Conservation (phyloP, 495 filamentous ascomycete species). For the Aspergillus nanangensis region DNA sequence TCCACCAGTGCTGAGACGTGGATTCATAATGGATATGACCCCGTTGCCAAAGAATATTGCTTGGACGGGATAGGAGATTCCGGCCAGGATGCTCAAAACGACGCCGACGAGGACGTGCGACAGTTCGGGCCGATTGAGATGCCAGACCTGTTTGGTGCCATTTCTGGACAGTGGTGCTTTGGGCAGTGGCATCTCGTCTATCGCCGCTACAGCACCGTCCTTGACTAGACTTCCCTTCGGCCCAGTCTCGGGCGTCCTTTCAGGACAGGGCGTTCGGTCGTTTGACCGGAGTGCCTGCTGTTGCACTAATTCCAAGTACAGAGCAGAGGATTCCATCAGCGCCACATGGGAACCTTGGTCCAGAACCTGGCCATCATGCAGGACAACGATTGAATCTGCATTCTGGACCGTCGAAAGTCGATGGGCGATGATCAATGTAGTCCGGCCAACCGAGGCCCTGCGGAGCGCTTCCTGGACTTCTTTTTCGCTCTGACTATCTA, state of each 20-base stretch:
- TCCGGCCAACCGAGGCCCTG: conserved; percentile 26
- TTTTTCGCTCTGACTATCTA: conserved; percentile 60
- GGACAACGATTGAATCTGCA: conserved; percentile 29
- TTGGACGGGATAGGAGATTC: conserved; percentile 69
- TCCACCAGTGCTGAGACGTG: conserved; percentile 10
- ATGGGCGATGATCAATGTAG: conserved; percentile 45
- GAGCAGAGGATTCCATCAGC: conserved; percentile 19
- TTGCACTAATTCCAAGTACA: conserved; percentile 13
- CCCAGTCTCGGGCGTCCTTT: too few species aligned
- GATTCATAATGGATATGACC: conserved; percentile 11
- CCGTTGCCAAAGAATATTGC: conserved; percentile 76
- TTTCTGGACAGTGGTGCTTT: too few species aligned
- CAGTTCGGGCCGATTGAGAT: conserved; percentile 68
- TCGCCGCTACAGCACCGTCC: too few species aligned
- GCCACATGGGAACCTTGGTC: conserved; percentile 38
- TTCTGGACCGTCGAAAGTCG: conserved; percentile 42
- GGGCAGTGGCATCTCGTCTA: too few species aligned
- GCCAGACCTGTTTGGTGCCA: too few species aligned
- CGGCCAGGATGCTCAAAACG: conserved; percentile 53
- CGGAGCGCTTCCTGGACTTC: conserved; percentile 65
- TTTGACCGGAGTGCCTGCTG: conserved; percentile 14
- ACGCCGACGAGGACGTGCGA: conserved; percentile 55
- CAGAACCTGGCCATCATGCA: conserved; percentile 25
- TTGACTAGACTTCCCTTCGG: too few species aligned
- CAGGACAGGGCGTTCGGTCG: neutral